Base-by-base conservation (phyloP, 179 eudicot species). In the Dionaea muscipula region DNA sequence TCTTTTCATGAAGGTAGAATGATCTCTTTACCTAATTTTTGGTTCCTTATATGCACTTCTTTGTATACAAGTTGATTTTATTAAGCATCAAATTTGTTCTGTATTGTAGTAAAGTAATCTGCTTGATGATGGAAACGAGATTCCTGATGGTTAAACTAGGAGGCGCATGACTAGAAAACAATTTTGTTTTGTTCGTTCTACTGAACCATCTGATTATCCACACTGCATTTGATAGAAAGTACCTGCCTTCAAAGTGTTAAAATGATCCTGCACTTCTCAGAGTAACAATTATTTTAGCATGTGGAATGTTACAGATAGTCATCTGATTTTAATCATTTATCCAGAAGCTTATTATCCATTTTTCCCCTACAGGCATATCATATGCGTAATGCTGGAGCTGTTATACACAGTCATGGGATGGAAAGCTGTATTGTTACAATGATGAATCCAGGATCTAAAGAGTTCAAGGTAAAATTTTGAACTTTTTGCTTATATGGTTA, bases 361-460 rank as follows among this genome's bases (percentile, higher is more conserved):
- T 62, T 41, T 25, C 14, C 50, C 48, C 66, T 60, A 46, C 82
- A 91, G 99, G 96, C 91, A 56, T 93, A 82, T 68, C 72, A 82
- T 35, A 82, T 79, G 95, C 79, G 96, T 63, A 85, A 81, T 79
- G 96, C 96, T 67, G 96, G 99, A 64, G 86, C 96, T 61, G 84
- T 82, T 47, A 88, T 93, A 70, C 99, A 88, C 73, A 93, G 99
- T 57, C 99, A 93, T 69, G 99, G 99, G 37, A 84, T 85, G 86
- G 96, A 93, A 74, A 84, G 93, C 56, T 93, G 99, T 65, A 61
- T 93, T 1, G 94, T 79, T 31, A 88, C 99, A 45, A 88, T 93
- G 99, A 66, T 93, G 62, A 67, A 93, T 56, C 99, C 96, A 24
- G 60, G 70, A 43, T 62, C 86, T 20, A 93, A 88, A 75, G 99